Conservation (phyloP, 352 stramenopile species). For the Phytophthora aleatoria region DNA sequence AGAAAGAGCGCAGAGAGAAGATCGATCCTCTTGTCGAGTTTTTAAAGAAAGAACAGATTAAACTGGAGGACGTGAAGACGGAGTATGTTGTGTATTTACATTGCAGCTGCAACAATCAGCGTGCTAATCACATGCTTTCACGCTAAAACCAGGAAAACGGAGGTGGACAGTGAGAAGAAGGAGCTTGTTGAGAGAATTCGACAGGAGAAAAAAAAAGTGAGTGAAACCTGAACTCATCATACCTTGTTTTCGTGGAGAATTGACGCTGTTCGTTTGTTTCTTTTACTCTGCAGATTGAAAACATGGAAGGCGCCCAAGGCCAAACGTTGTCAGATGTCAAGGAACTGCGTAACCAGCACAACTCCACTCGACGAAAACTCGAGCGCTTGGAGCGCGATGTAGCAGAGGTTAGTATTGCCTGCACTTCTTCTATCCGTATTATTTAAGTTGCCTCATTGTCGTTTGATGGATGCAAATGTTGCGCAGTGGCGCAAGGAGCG, state of each 20-base stretch:
- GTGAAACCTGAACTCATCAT: background rate
- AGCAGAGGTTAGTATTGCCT: conserved; percentile 40
- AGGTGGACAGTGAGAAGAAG: conserved; percentile 54
- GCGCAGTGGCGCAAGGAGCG: conserved; percentile 67
- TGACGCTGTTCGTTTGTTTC: too few species aligned
- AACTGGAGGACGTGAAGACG: conserved; percentile 59
- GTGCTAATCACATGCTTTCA: background rate
- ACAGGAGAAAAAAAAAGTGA: conserved; percentile 61
- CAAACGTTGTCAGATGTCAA: conserved; percentile 76
- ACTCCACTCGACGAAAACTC: conserved; percentile 60
- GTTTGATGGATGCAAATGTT: conserved; percentile 6
- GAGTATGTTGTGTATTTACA: conserved; percentile 43
- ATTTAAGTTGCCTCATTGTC: background rate
- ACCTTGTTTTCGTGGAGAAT: too few species aligned
- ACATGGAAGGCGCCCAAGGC: conserved; percentile 60
- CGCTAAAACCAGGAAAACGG: conserved; percentile 46
- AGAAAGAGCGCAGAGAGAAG: conserved; percentile 73
- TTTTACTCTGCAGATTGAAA: conserved; percentile 54
- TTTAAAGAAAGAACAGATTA: conserved; percentile 71
- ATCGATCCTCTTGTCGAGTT: conserved; percentile 69
- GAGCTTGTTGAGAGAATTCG: conserved; percentile 68
- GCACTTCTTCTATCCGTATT: background rate
- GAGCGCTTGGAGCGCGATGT: conserved; percentile 73
- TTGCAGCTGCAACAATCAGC: background rate
- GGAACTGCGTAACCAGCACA: conserved; percentile 76